Base-by-base conservation (phyloP, 228 moss, liverwort and hornwort genomes). In the Sphagnum magellanicum region DNA sequence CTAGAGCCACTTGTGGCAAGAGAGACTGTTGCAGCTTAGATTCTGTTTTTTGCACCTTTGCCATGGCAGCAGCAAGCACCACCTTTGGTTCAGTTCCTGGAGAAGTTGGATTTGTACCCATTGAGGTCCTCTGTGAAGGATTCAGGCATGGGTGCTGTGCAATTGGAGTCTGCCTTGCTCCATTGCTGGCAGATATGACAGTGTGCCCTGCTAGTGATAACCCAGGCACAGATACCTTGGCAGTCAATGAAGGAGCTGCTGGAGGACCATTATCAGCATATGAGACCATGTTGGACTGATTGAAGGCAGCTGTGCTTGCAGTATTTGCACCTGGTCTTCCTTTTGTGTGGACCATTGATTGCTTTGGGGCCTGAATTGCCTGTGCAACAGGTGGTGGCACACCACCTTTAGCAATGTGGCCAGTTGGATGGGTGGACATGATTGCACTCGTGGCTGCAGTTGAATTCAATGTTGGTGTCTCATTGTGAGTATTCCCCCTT, bases 51-150 rank as follows among this genome's bases (percentile, higher is more conserved):
- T 55, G 55, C 9, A 55, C 55, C 55, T 82, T 86, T 63, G 86
- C 79, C 77, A 86, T 79, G 53, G 82, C 82, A 62, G 82, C 82
- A 59, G 79, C 82, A 52, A 86, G 79, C 66, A 80, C 77, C 8
- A 68, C 77, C 69, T 86, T 82, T 52, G 73, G 57, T 16, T 73
- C 63, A 64, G 77, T 67, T 0, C 75, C 75, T 12, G 79, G 73
- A 61, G 73, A 70, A 12, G 76, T 10, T 6, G 57, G 61, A n/a
- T 72, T 53, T 9, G 50, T 68, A 46, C 75, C 75, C 49, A 69
- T 8, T 10, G 69, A 67, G 49, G 75, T 48, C 57, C 76, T 72
- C 64, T 15, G 77, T 3, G 11, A 66, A 58, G 15, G 70, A 46
- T 82, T 86, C 64, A 75, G 51, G 65, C 61, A 68, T 61, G 72